These are phyloP conservation scores for Penicillium sp. DNA, from an alignment of 2,329 filamentous ascomycete genomes.

Conservation along the genomic window DNA sequence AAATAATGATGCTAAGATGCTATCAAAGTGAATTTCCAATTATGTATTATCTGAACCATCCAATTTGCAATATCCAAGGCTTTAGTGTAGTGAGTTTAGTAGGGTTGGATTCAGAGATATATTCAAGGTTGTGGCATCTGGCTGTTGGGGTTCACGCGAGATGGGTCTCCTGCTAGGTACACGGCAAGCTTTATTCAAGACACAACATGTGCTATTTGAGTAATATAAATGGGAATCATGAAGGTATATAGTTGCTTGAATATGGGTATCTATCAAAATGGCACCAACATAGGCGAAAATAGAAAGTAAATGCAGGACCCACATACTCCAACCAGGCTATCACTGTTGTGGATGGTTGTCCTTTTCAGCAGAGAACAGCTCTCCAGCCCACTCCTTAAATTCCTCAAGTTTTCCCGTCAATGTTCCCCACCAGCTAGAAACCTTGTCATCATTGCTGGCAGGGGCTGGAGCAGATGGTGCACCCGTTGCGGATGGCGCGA, in stretches of 20 bases:
- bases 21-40: no score
- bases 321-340: slow-evolving; percentile 1
- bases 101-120: no score
- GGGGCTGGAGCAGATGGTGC: slow-evolving; percentile 24
- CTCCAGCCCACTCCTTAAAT: slow-evolving; percentile 45
- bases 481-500: slow-evolving; percentile 17
- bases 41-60: no score
- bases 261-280: slow-evolving; percentile 30
- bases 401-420: slow-evolving; percentile 45
- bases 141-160: no score
- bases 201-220: no score
- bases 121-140: no score
- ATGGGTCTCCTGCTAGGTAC: no score
- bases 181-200: no score
- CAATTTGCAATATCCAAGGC: no score
- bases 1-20: no score
- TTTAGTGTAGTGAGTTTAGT: no score
- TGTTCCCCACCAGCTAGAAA: slow-evolving; percentile 40
- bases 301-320: slow-evolving; percentile 2
- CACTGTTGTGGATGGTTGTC: slow-evolving; percentile 32
- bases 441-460: slow-evolving; percentile 30
- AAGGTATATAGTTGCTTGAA: slow-evolving; percentile 3
- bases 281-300: slow-evolving; percentile 5
- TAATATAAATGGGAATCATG: not conserved
- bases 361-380: slow-evolving; percentile 39